Percentiles rank a stretch among this genome's conserved stretches.
These are phyloP conservation scores for Mycothermus thermophilus DNA, from an alignment of 495 filamentous ascomycete genomes.

Conservation along the genomic window DNA sequence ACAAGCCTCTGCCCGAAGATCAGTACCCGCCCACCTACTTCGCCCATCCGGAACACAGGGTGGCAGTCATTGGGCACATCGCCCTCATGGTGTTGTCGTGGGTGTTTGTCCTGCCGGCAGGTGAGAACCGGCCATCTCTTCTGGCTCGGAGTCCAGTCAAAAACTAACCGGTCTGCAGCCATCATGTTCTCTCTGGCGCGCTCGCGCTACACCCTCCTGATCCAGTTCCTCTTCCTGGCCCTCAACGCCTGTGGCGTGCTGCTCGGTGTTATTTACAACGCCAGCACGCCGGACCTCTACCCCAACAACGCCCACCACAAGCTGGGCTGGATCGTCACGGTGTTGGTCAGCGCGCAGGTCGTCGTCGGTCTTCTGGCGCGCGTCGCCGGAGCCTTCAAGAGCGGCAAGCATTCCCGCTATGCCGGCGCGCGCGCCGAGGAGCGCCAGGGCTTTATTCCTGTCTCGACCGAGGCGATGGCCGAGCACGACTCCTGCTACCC, in stretches of 20 bases:
- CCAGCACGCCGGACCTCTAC: conserved; percentile 76
- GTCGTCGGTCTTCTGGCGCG: conserved; percentile 49
- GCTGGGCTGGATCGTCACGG: conserved; percentile 76
- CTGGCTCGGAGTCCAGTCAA: too few relatives aligned
- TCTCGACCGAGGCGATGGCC: conserved; percentile 54
- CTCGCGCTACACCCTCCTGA: conserved; percentile 57
- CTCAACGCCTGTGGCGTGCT: conserved; percentile 59
- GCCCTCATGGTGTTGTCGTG: conserved; percentile 65
- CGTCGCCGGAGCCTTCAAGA: conserved; percentile 26
- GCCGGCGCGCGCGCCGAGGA: conserved; percentile 20
- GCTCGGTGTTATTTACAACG: conserved; percentile 64
- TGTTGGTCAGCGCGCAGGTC: conserved; percentile 54
- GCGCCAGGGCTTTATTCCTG: conserved; percentile 46
- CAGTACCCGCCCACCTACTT: conserved; percentile 58
- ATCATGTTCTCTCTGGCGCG: conserved; percentile 75
- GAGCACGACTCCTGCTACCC: conserved; percentile 38
- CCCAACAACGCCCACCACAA: conserved; percentile 78
- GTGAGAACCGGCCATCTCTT: too few relatives aligned
- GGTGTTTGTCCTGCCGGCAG: conserved; percentile 70
- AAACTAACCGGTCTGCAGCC: too few relatives aligned
- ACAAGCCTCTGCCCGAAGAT: conserved; percentile 27
- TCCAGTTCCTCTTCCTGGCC: conserved; percentile 63
- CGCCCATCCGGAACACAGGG: conserved; percentile 47
- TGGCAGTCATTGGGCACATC: conserved; percentile 65
- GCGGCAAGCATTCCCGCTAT: conserved; percentile 2